phyloP scores from a whole-genome alignment of 192 early-diverging fungal species.

The Backusella mclennaniae region DNA sequence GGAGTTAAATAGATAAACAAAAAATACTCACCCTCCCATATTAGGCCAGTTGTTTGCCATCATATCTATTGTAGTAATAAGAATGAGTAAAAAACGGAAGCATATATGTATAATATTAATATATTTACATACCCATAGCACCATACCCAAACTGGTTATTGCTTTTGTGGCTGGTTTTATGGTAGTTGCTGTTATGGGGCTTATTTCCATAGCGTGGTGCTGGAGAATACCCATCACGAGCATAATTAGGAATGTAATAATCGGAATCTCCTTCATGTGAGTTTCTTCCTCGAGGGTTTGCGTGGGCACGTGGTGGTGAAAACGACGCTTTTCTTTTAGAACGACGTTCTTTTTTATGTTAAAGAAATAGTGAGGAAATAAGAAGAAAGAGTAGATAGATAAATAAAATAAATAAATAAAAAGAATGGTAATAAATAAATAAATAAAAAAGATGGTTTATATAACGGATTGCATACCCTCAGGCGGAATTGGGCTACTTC shows the following conservation, averaged over 20 bases:
- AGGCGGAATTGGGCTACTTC: conserved; percentile 32
- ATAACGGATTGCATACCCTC: conserved; percentile 29
- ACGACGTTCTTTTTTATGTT: conserved; percentile 3
- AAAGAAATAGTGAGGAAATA: neutral
- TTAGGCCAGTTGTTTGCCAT: conserved; percentile 3
- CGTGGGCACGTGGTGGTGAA: conserved; percentile 7
- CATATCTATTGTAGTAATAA: conserved; percentile 2
- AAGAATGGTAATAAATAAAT: neutral
- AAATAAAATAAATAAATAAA: neutral
- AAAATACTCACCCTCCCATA: neutral
- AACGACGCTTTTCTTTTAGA: conserved; percentile 17
- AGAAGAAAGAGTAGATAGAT: neutral
- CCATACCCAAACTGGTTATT: conserved; percentile 16
- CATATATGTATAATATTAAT: neutral
- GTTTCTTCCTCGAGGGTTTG: neutral
- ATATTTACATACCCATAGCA: conserved; percentile 20
- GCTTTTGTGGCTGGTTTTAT: neutral
- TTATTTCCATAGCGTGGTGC: conserved; percentile 50
- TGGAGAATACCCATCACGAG: conserved; percentile 71
- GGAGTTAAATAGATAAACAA: neutral
- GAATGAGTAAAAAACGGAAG: neutral
- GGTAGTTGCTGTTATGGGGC: conserved; percentile 19
- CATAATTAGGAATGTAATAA: conserved; percentile 83
- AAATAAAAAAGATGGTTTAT: conserved; percentile 7
- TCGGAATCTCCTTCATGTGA: conserved; percentile 33